Conservation (phyloP, 257 asterid genomes). For the Paraleonurus japonicus region DNA sequence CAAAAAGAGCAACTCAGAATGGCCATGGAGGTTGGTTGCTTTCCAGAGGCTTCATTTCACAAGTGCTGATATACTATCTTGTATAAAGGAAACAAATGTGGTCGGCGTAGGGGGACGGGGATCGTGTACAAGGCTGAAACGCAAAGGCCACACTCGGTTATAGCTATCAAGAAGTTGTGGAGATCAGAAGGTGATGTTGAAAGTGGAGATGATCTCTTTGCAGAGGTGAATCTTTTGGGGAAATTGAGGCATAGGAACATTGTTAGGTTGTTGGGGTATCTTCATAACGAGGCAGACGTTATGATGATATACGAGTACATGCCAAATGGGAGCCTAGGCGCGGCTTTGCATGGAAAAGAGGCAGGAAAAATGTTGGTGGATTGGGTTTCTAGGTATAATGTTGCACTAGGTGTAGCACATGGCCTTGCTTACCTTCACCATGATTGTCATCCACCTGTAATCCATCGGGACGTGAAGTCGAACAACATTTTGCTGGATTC, state of each 20-base stretch:
- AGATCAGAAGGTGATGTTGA: constrained; percentile 56
- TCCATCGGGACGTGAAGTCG: constrained; percentile 78
- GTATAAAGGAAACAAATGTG: constrained; percentile 68
- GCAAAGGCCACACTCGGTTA: constrained; percentile 45
- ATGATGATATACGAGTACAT: constrained; percentile 77
- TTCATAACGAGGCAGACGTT: constrained; percentile 63
- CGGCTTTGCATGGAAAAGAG: constrained; percentile 62
- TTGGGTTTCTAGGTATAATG: constrained; percentile 83
- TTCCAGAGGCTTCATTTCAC: constrained; percentile 76
- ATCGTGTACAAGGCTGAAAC: constrained; percentile 67
- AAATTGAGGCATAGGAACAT: constrained; percentile 76
- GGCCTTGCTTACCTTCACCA: constrained; percentile 85
- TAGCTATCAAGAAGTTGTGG: constrained; percentile 80
- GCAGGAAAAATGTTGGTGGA: constrained; percentile 53
- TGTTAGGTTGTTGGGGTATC: constrained; percentile 63
- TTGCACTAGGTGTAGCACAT: constrained; percentile 75
- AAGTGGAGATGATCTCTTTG: constrained; percentile 57
- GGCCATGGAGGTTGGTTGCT: constrained; percentile 86
- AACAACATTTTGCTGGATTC: constrained; percentile 65
- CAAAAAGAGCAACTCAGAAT: constrained; percentile 48
- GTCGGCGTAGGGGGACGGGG: constrained; percentile 78
- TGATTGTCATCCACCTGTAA: constrained; percentile 71
- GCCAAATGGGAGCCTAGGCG: constrained; percentile 80
- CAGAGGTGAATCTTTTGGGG: constrained; percentile 66
- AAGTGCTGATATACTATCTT: constrained; percentile 49